Conservation (phyloP, 1,284 basidiomycete genomes). For the Leucoagaricus sp. region DNA sequence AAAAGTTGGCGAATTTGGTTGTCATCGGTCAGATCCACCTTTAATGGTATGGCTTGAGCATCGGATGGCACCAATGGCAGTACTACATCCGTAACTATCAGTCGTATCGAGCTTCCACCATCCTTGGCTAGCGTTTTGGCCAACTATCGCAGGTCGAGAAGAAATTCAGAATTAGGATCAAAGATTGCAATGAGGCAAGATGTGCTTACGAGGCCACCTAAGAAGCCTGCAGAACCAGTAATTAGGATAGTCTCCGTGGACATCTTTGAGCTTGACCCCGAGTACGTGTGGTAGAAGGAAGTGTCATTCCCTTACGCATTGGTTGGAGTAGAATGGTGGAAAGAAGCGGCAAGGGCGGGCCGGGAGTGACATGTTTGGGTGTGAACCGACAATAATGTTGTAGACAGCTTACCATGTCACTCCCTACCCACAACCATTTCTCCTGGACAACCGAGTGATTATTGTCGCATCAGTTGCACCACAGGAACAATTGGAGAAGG, state of each 20-base stretch:
- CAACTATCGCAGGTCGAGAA: background rate
- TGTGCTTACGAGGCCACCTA: slow-evolving; percentile 9
- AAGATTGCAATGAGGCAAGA: background rate
- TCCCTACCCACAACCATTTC: slow-evolving; percentile 2
- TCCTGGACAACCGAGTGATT: slow-evolving; percentile 9
- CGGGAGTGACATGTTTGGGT: slow-evolving; percentile 7
- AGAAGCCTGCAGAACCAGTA: slow-evolving; percentile 12
- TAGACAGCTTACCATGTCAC: slow-evolving; percentile 1
- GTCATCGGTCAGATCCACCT: slow-evolving; percentile 4
- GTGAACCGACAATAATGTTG: slow-evolving; percentile 6
- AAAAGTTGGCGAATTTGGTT: background rate
- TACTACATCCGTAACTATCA: slow-evolving; percentile 10
- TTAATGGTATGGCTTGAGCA: background rate
- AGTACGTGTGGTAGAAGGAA: background rate
- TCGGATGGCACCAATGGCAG: background rate
- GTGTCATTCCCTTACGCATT: background rate
- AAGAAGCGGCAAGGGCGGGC: background rate
- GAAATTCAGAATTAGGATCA: background rate
- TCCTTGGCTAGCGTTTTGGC: background rate
- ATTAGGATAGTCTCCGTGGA: slow-evolving; percentile 7
- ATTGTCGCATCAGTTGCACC: slow-evolving; percentile 3
- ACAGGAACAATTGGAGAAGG: slow-evolving; percentile 4
- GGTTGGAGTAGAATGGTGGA: background rate
- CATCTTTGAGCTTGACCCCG: slow-evolving; percentile 2
- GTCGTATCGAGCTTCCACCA: background rate